phyloP scores from a whole-genome alignment of 164 flowering plant species.

The Chimonanthus praecox region DNA sequence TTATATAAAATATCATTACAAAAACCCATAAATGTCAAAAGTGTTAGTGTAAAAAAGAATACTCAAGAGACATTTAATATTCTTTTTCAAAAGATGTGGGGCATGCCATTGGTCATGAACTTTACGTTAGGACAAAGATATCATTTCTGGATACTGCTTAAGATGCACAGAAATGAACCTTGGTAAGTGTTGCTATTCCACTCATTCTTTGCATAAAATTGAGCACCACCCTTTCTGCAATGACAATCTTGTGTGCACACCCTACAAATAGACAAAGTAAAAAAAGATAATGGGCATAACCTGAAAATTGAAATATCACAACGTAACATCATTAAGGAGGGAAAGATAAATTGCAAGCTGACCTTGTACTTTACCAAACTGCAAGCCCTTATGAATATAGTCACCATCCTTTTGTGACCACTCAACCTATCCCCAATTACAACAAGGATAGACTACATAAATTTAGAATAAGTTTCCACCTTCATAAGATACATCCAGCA shows the following conservation, averaged over 20 bases:
- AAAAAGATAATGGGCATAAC: not conserved
- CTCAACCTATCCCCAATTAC: constrained; percentile 50
- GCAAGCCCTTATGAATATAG: constrained; percentile 56
- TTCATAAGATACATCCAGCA: not conserved
- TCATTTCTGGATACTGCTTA: not conserved
- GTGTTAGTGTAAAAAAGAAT: too few relatives aligned
- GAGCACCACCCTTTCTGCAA: constrained; percentile 88
- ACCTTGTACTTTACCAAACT: constrained; percentile 90
- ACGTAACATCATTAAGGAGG: not conserved
- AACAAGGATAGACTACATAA: not conserved
- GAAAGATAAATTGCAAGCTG: constrained; percentile 3
- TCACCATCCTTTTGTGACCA: constrained; percentile 87
- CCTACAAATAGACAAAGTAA: constrained; percentile 39
- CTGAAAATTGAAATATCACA: not conserved
- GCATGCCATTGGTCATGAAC: not conserved
- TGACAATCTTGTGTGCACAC: constrained; percentile 71
- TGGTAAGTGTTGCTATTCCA: constrained; percentile 87
- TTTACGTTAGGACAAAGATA: too few relatives aligned
- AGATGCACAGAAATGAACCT: constrained; percentile 37
- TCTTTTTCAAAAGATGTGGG: too few relatives aligned
- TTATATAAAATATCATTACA: too few relatives aligned
- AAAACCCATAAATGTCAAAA: too few relatives aligned
- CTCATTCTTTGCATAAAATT: constrained; percentile 99
- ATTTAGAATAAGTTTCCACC: not conserved
- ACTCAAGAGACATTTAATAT: too few relatives aligned